phyloP scores from a whole-genome alignment of 768 basidiomycete species.

The Tulasnella sp. region DNA sequence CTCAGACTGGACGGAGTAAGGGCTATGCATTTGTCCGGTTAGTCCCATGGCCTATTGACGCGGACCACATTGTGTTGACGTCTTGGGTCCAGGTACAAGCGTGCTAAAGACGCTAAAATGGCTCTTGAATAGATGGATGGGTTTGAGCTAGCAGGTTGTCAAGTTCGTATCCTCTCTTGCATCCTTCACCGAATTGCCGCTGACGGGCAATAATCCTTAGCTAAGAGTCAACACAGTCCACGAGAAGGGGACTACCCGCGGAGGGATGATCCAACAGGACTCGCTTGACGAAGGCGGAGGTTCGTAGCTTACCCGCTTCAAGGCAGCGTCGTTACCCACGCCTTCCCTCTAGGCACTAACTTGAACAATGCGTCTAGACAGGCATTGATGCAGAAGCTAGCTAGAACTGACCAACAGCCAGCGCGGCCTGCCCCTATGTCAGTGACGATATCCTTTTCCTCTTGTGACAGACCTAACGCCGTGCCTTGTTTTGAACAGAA shows the following conservation, averaged over 20 bases:
- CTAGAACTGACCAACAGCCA: slow-evolving; percentile 49
- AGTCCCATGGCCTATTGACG: slow-evolving; percentile 26
- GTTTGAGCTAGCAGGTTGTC: slow-evolving; percentile 91
- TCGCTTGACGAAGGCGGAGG: slow-evolving; percentile 84
- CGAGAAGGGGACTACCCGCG: slow-evolving; percentile 69
- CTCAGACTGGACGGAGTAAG: slow-evolving; percentile 88
- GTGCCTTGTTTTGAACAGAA: slow-evolving; percentile 30
- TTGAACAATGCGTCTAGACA: slow-evolving; percentile 96
- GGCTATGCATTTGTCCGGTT: slow-evolving; percentile 98
- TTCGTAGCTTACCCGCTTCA: slow-evolving; percentile 27
- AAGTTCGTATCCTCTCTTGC: slow-evolving; percentile 37
- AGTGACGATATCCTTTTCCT: neutral
- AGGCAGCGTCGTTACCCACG: neutral
- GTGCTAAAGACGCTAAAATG: slow-evolving; percentile 89
- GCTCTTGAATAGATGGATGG: slow-evolving; percentile 98
- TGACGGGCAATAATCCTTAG: slow-evolving; percentile 29
- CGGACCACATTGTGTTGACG: too few species aligned
- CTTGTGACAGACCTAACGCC: neutral
- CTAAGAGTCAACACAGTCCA: slow-evolving; percentile 86
- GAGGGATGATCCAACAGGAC: slow-evolving; percentile 49
- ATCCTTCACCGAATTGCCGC: slow-evolving; percentile 13
- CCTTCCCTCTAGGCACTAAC: slow-evolving; percentile 62
- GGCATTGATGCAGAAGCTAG: slow-evolving; percentile 99
- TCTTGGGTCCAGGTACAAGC: slow-evolving; percentile 53
- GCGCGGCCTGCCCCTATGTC: slow-evolving; percentile 11